Percentiles rank a stretch among this genome's conserved stretches.
Evolutionary conservation across 352 stramenopile genomes (phyloP).

Genomic region (Globisporangium ultimum): DNA sequence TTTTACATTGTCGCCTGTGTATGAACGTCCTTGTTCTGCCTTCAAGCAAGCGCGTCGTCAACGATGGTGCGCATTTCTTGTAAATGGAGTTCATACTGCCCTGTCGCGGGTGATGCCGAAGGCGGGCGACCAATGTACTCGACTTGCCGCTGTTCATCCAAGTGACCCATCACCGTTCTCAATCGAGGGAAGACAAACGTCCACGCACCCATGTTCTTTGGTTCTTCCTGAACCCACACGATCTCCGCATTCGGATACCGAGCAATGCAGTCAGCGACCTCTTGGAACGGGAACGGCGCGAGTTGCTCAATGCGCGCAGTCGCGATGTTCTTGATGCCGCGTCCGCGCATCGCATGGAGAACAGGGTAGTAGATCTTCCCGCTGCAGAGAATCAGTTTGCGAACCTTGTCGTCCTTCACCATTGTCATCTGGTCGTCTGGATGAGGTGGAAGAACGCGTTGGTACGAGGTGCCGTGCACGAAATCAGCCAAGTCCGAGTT

Average conservation of each 20-base stretch:
- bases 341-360: slow-evolving; percentile 51
- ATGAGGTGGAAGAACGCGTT: slow-evolving; percentile 70
- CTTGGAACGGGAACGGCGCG: slow-evolving; percentile 97
- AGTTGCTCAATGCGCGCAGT: slow-evolving; percentile 81
- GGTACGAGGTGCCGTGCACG: slow-evolving; percentile 47
- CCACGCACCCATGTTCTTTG: slow-evolving; percentile 98
- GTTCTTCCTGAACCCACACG: slow-evolving; percentile 98
- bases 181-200: slow-evolving; percentile 91
- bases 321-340: slow-evolving; percentile 58
- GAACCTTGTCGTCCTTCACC: slow-evolving; percentile 62
- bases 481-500: slow-evolving; percentile 75
- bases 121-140: slow-evolving; percentile 94
- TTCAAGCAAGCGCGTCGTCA: slow-evolving; percentile 56
- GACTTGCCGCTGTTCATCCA: slow-evolving; percentile 53
- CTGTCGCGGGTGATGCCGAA: slow-evolving; percentile 95
- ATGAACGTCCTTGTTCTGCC: slow-evolving; percentile 15
- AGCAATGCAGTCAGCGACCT: slow-evolving; percentile 87
- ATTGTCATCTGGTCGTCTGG: slow-evolving; percentile 66
- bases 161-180: slow-evolving; percentile 90
- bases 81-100: slow-evolving; percentile 93
- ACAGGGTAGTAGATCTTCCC: slow-evolving; percentile 87
- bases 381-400: slow-evolving; percentile 75
- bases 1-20: too few species aligned
- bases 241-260: slow-evolving; percentile 95
- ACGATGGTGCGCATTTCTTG: slow-evolving; percentile 94